Evolutionary conservation across 257 asterid genomes (phyloP).

Genomic region (Solanum sejunctum): DNA sequence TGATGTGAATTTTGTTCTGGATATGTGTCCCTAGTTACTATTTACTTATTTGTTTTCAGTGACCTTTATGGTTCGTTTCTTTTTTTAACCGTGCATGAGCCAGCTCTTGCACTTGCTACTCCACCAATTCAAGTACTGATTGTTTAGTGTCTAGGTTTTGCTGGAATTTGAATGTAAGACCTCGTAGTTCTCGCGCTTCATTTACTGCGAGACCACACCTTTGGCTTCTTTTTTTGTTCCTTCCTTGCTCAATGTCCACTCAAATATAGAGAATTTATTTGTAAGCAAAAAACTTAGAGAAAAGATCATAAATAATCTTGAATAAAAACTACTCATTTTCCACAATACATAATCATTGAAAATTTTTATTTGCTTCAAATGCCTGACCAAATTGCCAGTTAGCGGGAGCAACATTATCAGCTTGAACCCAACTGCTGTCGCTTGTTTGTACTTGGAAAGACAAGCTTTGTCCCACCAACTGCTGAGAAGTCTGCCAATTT

Average conservation of each 20-base stretch:
- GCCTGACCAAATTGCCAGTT: slow-evolving; percentile 1
- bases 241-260: neutral
- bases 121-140: neutral
- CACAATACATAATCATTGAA: neutral
- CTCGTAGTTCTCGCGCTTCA: neutral
- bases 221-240: neutral
- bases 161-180: neutral
- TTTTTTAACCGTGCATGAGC: neutral
- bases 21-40: neutral
- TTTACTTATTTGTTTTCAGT: neutral
- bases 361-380: neutral
- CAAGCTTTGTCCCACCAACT: neutral
- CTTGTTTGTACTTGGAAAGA: neutral
- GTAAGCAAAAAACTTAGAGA: neutral
- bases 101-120: neutral
- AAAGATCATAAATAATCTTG: neutral
- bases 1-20: neutral
- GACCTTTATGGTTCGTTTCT: neutral
- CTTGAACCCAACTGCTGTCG: neutral
- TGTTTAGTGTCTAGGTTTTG: neutral
- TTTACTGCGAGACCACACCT: neutral
- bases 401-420: neutral
- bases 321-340: neutral
- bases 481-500: slow-evolving; percentile 12
- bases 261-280: neutral